phyloP scores from a whole-genome alignment of 2,329 filamentous ascomycete species.

The Apiospora malaysiana region DNA sequence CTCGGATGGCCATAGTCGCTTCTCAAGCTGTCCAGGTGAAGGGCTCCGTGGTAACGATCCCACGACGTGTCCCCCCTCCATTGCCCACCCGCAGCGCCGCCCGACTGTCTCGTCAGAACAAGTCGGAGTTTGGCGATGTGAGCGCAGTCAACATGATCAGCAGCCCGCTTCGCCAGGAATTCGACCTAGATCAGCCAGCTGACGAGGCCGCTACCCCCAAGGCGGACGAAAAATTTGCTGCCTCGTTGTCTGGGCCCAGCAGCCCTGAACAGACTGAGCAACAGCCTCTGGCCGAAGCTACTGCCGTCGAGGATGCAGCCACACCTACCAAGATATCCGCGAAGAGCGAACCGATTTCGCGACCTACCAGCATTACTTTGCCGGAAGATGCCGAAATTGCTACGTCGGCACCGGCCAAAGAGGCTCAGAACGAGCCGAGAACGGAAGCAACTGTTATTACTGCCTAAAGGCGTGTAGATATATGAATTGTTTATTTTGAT shows the following conservation, averaged over 20 bases:
- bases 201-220: slow-evolving; percentile 34
- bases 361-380: neutral
- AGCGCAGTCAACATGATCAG: slow-evolving; percentile 46
- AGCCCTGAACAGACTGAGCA: neutral
- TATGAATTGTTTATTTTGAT: neutral
- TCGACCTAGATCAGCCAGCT: slow-evolving; percentile 37
- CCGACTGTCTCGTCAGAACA: slow-evolving; percentile 58
- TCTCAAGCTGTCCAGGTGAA: slow-evolving; percentile 73
- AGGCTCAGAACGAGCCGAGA: neutral
- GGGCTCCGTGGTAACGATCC: slow-evolving; percentile 83
- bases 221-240: slow-evolving; percentile 27
- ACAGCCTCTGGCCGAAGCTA: neutral
- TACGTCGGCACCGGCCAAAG: neutral
- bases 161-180: slow-evolving; percentile 59
- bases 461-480: neutral
- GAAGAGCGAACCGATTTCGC: neutral
- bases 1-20: slow-evolving; percentile 63
- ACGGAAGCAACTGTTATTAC: neutral
- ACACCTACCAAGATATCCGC: neutral
- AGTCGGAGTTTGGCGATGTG: slow-evolving; percentile 66
- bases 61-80: slow-evolving; percentile 78
- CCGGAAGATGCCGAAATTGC: neutral
- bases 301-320: neutral
- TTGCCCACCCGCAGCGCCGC: slow-evolving; percentile 80
- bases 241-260: neutral